A percentile compares a stretch with the other conserved stretches of the same genome.
These are phyloP conservation scores for Candida pseudoviswanathii DNA, from an alignment of 1,139 yeast species.

Conservation along the genomic window DNA sequence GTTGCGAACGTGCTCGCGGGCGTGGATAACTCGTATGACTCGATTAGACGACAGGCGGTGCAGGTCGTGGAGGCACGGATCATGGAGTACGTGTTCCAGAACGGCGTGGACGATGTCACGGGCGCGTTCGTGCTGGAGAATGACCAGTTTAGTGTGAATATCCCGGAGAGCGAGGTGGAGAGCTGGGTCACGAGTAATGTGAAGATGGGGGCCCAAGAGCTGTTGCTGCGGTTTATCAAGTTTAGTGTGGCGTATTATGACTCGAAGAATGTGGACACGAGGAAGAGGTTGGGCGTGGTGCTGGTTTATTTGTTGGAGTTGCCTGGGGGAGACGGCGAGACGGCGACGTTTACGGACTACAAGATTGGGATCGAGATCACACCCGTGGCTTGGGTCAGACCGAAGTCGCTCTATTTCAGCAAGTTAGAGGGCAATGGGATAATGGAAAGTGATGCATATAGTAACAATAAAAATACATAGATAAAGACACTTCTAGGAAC, in stretches of 20 bases:
- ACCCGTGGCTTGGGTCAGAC: slow-evolving; percentile 20
- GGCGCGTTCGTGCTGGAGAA: slow-evolving; percentile 28
- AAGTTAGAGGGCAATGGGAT: background rate
- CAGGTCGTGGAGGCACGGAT: slow-evolving; percentile 29
- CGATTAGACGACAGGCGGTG: slow-evolving; percentile 32
- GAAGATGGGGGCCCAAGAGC: slow-evolving; percentile 13
- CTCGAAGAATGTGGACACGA: slow-evolving; percentile 19
- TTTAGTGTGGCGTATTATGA: slow-evolving; percentile 35
- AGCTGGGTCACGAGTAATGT: slow-evolving; percentile 26
- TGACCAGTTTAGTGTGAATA: slow-evolving; percentile 30
- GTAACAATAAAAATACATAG: background rate
- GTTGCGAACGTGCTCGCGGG: slow-evolving; percentile 35
- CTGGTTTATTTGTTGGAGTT: slow-evolving; percentile 34
- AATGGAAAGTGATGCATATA: slow-evolving; percentile 10
- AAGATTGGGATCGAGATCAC: slow-evolving; percentile 29
- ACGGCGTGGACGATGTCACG: slow-evolving; percentile 10
- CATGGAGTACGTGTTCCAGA: slow-evolving; percentile 21
- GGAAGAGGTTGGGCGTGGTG: slow-evolving; percentile 34
- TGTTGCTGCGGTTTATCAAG: slow-evolving; percentile 29
- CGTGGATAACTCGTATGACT: slow-evolving; percentile 42
- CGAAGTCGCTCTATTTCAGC: slow-evolving; percentile 6
- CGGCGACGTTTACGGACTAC: slow-evolving; percentile 19
- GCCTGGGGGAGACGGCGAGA: slow-evolving; percentile 14
- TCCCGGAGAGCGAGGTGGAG: slow-evolving; percentile 30
- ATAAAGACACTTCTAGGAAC: background rate